phyloP scores from a whole-genome alignment of 2,329 filamentous ascomycete species.

The Colletotrichum gloeosporioides region DNA sequence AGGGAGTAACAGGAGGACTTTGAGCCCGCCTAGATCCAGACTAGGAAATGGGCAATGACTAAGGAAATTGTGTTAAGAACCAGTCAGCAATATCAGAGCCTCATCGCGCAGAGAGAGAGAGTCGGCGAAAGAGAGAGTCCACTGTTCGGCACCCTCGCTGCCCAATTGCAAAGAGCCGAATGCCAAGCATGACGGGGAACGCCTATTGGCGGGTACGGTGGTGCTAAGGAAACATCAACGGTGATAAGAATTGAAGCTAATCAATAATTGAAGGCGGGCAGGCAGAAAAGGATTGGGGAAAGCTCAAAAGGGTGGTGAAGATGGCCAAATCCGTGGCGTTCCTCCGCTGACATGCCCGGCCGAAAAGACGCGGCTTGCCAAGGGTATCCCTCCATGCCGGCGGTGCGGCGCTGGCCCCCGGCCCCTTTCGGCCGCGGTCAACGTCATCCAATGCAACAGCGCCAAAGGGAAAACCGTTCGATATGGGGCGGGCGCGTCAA shows the following conservation, averaged over 20 bases:
- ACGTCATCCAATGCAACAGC: conserved; percentile 10
- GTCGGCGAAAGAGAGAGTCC: neutral
- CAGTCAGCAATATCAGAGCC: neutral
- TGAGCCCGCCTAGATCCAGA: neutral
- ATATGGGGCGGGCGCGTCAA: neutral
- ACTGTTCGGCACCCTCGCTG: neutral
- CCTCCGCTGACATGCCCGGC: neutral
- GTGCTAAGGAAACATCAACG: neutral
- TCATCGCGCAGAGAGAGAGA: neutral
- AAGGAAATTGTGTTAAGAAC: neutral
- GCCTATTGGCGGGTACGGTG: neutral
- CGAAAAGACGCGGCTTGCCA: conserved; percentile 1
- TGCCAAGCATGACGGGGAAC: neutral
- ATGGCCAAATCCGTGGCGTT: neutral
- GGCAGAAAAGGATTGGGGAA: neutral
- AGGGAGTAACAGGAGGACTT: neutral
- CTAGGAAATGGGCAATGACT: neutral
- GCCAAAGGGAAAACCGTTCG: neutral
- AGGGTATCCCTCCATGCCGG: neutral
- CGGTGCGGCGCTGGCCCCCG: neutral
- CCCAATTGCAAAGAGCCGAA: neutral
- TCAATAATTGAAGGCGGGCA: neutral
- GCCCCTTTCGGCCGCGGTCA: neutral
- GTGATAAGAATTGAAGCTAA: conserved; percentile 1
- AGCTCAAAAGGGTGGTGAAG: neutral